Evolutionary conservation across 495 filamentous ascomycete species (phyloP), one percentile per base, ranked within the genome.

Genomic region (Aspergillus wentii): DNA sequence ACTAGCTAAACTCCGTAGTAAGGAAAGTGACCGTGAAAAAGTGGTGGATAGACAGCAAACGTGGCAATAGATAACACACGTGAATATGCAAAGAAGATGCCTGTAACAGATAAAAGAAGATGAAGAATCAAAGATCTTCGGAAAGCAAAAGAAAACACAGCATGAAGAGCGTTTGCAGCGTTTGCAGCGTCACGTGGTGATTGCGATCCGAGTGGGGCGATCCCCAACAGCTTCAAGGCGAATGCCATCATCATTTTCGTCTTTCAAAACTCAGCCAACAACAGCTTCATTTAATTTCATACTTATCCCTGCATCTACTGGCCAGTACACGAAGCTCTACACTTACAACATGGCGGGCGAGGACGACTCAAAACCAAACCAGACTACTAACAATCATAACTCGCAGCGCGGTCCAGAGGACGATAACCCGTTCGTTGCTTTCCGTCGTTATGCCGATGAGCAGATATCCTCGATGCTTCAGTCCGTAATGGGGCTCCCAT

Each of bases 401-500:
- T 21, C 31, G 13, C 43, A 45, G 30, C 40, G 38, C 37, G 50
- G 48, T 49, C 35, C 44, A 23, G 58, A 69, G 16, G 46, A 54
- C 28, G 58, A 66, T 37, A 82, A 79, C 41, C 75, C 78, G 9
- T 81, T 82, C 49, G 61, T 79, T 32, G 59, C 71, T 20, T 79
- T 81, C 54, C 75, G 76, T 38, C 72, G 71, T 40, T 79, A 71
- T 48, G 71, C 76, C 36, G 78, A 82, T 48, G 63, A 70, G 35
- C 76, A 78, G 39, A 66, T 80, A 36, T 72, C 70, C 4, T 72
- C 69, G 26, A 56, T 80, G 44, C 48, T 78, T 28, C 68, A 76
- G 28, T 69, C 67, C 22, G 57, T 80, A 44, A 62, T 68, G 17
- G 70, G 66, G 10, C 57, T 78, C 1, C 69, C 72, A 1, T 64